A percentile compares a stretch with the other conserved stretches of the same genome.
Evolutionary conservation across 2,329 filamentous ascomycete genomes (phyloP).

Genomic region (Aspergillus luchuensis): DNA sequence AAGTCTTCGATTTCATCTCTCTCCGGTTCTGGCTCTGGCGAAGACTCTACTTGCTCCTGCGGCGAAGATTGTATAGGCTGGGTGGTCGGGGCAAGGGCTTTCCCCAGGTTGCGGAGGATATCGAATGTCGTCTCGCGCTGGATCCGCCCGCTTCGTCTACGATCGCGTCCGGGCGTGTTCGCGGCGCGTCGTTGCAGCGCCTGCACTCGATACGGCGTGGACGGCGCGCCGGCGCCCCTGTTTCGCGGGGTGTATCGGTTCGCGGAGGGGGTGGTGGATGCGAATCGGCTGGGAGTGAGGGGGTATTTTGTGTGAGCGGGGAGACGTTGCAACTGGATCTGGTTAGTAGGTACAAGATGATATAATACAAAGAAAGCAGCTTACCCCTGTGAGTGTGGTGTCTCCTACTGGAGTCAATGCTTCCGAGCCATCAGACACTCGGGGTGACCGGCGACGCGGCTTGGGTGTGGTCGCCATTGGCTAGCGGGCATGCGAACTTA

Average conservation of each 20-base stretch:
- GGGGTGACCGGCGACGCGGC: constrained; percentile 31
- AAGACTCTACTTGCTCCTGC: constrained; percentile 31
- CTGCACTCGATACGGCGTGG: constrained; percentile 58
- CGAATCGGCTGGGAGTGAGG: constrained; percentile 39
- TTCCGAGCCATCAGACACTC: constrained; percentile 22
- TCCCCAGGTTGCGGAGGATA: constrained; percentile 55
- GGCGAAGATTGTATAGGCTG: constrained; percentile 52
- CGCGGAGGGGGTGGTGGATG: constrained; percentile 34
- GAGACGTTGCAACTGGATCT: constrained; percentile 37
- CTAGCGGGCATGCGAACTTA: not conserved
- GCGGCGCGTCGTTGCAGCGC: constrained; percentile 57
- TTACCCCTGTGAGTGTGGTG: constrained; percentile 31
- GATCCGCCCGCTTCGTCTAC: constrained; percentile 52
- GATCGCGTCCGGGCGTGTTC: constrained; percentile 53
- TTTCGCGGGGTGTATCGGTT: constrained; percentile 40
- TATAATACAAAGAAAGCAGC: not conserved
- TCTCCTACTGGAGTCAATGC: constrained; percentile 32
- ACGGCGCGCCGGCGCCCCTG: constrained; percentile 43
- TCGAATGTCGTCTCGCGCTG: constrained; percentile 60
- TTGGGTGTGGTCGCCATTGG: constrained; percentile 36
- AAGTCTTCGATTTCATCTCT: constrained; percentile 48
- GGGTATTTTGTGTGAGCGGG: constrained; percentile 35
- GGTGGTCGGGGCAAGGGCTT: constrained; percentile 54
- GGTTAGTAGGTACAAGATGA: not conserved
- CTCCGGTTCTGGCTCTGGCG: constrained; percentile 20